These are phyloP conservation scores for Volvox reticuliferus DNA, from an alignment of 139 green algal genomes.

Conservation along the genomic window DNA sequence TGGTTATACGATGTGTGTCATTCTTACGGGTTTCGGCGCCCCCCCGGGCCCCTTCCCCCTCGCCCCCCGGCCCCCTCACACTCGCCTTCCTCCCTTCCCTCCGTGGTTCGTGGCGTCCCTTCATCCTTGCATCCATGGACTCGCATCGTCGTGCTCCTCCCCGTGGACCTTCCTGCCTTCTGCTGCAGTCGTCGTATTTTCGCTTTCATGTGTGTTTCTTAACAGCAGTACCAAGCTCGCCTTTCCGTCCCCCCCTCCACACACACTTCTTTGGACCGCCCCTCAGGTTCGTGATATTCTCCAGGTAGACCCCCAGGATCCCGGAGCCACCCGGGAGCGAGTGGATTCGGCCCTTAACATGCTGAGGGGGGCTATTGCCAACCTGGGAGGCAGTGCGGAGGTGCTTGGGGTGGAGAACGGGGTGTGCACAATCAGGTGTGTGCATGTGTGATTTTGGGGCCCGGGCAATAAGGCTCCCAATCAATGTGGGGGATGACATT, in stretches of 20 bases:
- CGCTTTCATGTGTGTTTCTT: too few relatives aligned
- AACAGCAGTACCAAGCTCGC: too few relatives aligned
- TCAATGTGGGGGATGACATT: neutral
- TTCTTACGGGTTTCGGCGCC: too few relatives aligned
- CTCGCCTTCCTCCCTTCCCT: neutral
- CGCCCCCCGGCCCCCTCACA: neutral
- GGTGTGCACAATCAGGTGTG: conserved; percentile 64
- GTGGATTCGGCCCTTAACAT: conserved; percentile 90
- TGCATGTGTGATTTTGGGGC: neutral
- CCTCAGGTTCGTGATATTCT: conserved; percentile 32
- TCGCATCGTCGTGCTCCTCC: too few relatives aligned
- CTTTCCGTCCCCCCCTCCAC: neutral
- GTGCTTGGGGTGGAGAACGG: conserved; percentile 73
- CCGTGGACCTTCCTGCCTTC: too few relatives aligned
- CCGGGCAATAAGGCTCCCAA: neutral
- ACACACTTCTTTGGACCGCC: too few relatives aligned
- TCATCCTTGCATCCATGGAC: too few relatives aligned
- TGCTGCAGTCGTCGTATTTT: too few relatives aligned
- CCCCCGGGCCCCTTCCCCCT: neutral
- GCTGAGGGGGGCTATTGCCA: conserved; percentile 83
- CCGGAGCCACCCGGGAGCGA: conserved; percentile 54
- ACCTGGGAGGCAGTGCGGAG: conserved; percentile 84
- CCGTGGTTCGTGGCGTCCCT: too few relatives aligned
- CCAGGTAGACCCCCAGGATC: conserved; percentile 71
- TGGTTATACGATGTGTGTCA: too few relatives aligned